Percentiles rank a stretch among this genome's conserved stretches.
phyloP scores from a whole-genome alignment of 192 early-diverging fungal genomes.

The Dissophora ornata region DNA sequence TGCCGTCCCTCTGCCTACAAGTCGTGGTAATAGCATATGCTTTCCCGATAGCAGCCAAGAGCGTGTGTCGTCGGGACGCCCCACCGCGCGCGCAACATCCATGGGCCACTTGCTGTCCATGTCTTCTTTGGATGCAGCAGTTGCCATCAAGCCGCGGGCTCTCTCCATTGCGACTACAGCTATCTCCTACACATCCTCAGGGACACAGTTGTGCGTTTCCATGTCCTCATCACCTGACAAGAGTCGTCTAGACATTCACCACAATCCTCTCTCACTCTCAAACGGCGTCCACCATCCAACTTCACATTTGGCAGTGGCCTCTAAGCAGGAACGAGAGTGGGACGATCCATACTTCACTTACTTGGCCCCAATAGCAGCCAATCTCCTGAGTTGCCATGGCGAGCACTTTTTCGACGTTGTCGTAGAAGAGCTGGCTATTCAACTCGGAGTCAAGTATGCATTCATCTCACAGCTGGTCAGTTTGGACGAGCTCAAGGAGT shows the following conservation, averaged over 20 bases:
- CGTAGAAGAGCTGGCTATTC: conserved; percentile 27
- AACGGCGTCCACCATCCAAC: neutral
- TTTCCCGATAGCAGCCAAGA: conserved; percentile 3
- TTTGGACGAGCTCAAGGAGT: conserved; percentile 49
- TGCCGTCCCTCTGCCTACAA: neutral
- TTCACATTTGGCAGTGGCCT: conserved; percentile 6
- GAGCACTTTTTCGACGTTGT: conserved; percentile 46
- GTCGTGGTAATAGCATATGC: conserved; percentile 31
- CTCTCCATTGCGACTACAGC: conserved; percentile 33
- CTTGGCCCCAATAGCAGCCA: conserved; percentile 43
- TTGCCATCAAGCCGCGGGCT: conserved; percentile 11
- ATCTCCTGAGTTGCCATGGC: conserved; percentile 38
- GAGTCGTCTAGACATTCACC: conserved; percentile 36
- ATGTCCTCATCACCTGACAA: conserved; percentile 36
- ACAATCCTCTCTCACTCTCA: conserved; percentile 22
- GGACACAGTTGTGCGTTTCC: conserved; percentile 40
- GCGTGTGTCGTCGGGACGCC: neutral
- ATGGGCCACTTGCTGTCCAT: conserved; percentile 24
- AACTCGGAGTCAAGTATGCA: conserved; percentile 47
- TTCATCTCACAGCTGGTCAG: conserved; percentile 50
- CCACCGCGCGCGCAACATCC: conserved; percentile 27
- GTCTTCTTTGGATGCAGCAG: neutral
- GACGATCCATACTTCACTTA: conserved; percentile 35
- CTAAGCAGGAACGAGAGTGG: conserved; percentile 29
- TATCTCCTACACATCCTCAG: conserved; percentile 32